These are phyloP conservation scores for Monosporascus cannonballus DNA, from an alignment of 2,329 filamentous ascomycete species.

Conservation along the genomic window DNA sequence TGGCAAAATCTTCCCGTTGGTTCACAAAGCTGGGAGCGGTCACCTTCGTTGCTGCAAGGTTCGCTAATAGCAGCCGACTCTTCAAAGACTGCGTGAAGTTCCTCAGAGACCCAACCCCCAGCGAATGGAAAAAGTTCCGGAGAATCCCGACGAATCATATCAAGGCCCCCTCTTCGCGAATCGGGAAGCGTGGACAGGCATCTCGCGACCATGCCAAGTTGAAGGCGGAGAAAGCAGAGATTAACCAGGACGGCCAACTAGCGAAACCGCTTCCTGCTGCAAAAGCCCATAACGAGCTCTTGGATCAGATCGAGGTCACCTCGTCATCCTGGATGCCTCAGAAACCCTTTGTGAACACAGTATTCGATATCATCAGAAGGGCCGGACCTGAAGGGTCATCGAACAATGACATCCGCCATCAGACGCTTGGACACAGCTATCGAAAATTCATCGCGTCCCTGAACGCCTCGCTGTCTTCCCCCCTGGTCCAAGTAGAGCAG, in stretches of 20 bases:
- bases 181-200: slow-evolving; percentile 22
- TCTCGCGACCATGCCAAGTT: slow-evolving; percentile 11
- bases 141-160: slow-evolving; percentile 39
- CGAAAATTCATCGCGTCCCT: slow-evolving; percentile 28
- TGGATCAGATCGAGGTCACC: slow-evolving; percentile 10
- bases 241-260: not conserved
- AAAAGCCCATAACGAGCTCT: not conserved
- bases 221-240: slow-evolving; percentile 5
- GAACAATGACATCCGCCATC: slow-evolving; percentile 24
- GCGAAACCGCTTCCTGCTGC: slow-evolving; percentile 2
- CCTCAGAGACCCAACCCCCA: slow-evolving; percentile 46
- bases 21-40: slow-evolving; percentile 50
- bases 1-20: slow-evolving; percentile 53
- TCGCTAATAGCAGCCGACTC: slow-evolving; percentile 40
- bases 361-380: slow-evolving; percentile 29
- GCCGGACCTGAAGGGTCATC: slow-evolving; percentile 24
- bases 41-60: slow-evolving; percentile 50
- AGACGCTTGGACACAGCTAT: slow-evolving; percentile 25
- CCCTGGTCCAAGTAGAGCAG: not conserved
- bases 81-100: slow-evolving; percentile 59
- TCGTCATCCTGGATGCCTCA: slow-evolving; percentile 25
- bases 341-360: slow-evolving; percentile 25
- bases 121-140: slow-evolving; percentile 51
- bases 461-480: slow-evolving; percentile 12
- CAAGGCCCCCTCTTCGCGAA: slow-evolving; percentile 21